Evolutionary conservation across 2,329 filamentous ascomycete genomes (phyloP).

Genomic region (Xylaria hypoxylon): DNA sequence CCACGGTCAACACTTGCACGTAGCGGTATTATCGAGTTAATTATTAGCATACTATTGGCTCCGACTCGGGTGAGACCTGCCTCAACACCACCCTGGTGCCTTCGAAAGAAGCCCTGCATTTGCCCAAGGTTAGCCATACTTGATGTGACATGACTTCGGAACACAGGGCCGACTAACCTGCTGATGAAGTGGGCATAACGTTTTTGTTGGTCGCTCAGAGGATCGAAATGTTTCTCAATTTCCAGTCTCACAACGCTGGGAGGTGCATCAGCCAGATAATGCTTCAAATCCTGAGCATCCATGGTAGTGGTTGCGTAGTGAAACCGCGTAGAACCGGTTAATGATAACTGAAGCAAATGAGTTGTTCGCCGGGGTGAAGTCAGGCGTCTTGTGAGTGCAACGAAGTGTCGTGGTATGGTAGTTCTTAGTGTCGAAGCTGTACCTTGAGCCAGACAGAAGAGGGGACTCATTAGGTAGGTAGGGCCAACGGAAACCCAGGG

Average conservation of each 20-base stretch:
- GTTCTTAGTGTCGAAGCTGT: slow-evolving; percentile 42
- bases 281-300: slow-evolving; percentile 70
- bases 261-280: slow-evolving; percentile 92
- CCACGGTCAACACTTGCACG: slow-evolving; percentile 31
- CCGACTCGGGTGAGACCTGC: slow-evolving; percentile 84
- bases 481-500: slow-evolving; percentile 19
- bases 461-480: slow-evolving; percentile 39
- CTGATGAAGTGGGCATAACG: slow-evolving; percentile 92
- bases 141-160: slow-evolving; percentile 33
- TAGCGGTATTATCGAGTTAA: slow-evolving; percentile 13
- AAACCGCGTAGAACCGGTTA: slow-evolving; percentile 30
- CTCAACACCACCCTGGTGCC: slow-evolving; percentile 83
- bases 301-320: slow-evolving; percentile 59
- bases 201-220: slow-evolving; percentile 79
- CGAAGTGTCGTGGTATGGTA: slow-evolving; percentile 38
- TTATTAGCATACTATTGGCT: slow-evolving; percentile 65
- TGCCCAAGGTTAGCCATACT: slow-evolving; percentile 26
- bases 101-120: slow-evolving; percentile 75
- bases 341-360: slow-evolving; percentile 10
- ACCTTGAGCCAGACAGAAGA: slow-evolving; percentile 37
- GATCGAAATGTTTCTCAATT: slow-evolving; percentile 93
- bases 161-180: slow-evolving; percentile 62
- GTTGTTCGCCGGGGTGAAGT: slow-evolving; percentile 24
- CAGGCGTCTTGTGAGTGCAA: slow-evolving; percentile 28
- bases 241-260: slow-evolving; percentile 88